Percentiles rank a stretch among this genome's conserved stretches.
Evolutionary conservation across 768 basidiomycete species (phyloP).

Genomic region (Auriculariales sp.): DNA sequence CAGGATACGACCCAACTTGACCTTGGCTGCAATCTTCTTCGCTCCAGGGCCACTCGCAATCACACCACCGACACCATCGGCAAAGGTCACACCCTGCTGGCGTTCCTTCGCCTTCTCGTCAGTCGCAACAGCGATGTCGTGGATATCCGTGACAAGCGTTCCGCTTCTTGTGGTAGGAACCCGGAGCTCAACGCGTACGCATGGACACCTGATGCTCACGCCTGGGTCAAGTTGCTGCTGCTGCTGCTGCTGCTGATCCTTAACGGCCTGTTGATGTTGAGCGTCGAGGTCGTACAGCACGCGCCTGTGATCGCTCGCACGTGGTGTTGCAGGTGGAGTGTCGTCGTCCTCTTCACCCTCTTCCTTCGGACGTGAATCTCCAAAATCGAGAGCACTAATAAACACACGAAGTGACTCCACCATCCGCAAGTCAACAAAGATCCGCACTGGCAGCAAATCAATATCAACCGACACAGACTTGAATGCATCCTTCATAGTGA

Average conservation of each 20-base stretch:
- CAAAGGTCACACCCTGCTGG: not conserved
- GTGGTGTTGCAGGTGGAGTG: conserved; percentile 26
- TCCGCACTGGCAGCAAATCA: conserved; percentile 50
- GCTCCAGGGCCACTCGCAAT: too few species aligned
- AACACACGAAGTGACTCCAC: conserved; percentile 26
- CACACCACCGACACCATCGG: not conserved
- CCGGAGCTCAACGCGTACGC: conserved; percentile 55
- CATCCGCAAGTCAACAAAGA: conserved; percentile 55
- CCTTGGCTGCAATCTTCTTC: not conserved
- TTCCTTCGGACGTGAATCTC: conserved; percentile 9
- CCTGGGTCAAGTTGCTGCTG: not conserved
- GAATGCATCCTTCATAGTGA: conserved; percentile 21
- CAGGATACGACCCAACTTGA: conserved; percentile 21
- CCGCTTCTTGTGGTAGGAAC: conserved; percentile 50
- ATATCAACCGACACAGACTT: conserved; percentile 18
- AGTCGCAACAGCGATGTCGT: conserved; percentile 29
- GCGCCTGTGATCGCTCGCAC: conserved; percentile 11
- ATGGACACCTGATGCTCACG: conserved; percentile 25
- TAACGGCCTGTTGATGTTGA: conserved; percentile 16
- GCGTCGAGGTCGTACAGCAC: conserved; percentile 48
- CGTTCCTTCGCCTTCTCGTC: conserved; percentile 10
- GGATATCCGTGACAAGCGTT: conserved; percentile 47
- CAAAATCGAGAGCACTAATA: conserved; percentile 25
- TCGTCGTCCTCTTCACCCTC: conserved; percentile 18
- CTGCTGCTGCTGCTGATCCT: too few species aligned